phyloP scores from a whole-genome alignment of 1,284 basidiomycete species.

The Leccinum subspadiceum region DNA sequence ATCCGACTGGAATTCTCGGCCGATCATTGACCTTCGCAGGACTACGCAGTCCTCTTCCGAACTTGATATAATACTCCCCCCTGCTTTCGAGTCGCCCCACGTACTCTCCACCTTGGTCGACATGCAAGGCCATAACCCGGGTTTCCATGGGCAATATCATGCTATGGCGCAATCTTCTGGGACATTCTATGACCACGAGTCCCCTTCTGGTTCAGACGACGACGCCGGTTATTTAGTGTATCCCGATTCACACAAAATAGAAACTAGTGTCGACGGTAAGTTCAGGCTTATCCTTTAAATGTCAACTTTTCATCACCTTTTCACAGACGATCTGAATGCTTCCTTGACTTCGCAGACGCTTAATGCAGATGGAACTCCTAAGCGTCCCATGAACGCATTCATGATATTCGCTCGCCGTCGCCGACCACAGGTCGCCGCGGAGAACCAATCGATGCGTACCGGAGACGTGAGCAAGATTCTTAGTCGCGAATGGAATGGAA shows the following conservation, averaged over 20 bases:
- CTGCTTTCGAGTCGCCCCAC: constrained; percentile 5
- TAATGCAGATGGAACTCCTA: constrained; percentile 80
- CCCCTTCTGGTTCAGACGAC: constrained; percentile 51
- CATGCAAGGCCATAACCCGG: constrained; percentile 31
- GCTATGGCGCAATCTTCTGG: constrained; percentile 30
- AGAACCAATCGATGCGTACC: constrained; percentile 81
- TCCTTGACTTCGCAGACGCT: constrained; percentile 71
- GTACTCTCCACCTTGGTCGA: constrained; percentile 9
- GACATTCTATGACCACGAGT: constrained; percentile 39
- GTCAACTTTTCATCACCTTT: constrained; percentile 15
- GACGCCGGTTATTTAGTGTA: constrained; percentile 33
- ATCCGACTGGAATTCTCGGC: constrained; percentile 22
- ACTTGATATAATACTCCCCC: constrained; percentile 5
- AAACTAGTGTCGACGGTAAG: constrained; percentile 45
- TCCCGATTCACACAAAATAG: constrained; percentile 40
- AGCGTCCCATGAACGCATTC: constrained; percentile 86
- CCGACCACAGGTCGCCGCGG: constrained; percentile 75
- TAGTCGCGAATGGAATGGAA: constrained; percentile 76
- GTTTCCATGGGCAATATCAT: constrained; percentile 15
- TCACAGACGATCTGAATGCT: constrained; percentile 47
- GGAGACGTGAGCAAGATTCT: constrained; percentile 83
- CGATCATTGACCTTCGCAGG: constrained; percentile 30
- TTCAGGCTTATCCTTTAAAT: constrained; percentile 9
- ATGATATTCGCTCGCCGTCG: constrained; percentile 86
- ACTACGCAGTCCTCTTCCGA: constrained; percentile 8